Percentiles rank a stretch among this genome's conserved stretches.
Conservation (phyloP, 192 early-diverging fungal species). For the Nowakowskiella sp. region DNA sequence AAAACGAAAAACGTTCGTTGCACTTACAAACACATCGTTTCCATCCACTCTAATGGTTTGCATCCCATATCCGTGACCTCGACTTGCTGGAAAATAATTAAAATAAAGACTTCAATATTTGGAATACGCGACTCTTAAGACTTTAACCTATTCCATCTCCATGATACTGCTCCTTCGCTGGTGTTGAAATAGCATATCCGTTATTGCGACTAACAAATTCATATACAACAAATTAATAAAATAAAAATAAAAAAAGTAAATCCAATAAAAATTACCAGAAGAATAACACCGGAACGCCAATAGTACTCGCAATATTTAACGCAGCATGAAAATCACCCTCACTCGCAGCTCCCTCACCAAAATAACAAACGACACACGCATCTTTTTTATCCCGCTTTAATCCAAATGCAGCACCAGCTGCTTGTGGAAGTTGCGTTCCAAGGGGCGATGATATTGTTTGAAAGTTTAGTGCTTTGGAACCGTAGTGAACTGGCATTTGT, state of each 20-base stretch:
- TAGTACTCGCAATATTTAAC: constrained; percentile 93
- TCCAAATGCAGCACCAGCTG: constrained; percentile 89
- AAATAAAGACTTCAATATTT: constrained; percentile 1
- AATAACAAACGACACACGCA: constrained; percentile 84
- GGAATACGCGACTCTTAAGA: background rate
- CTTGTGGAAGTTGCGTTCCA: constrained; percentile 97
- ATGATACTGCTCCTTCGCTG: constrained; percentile 87
- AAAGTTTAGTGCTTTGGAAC: constrained; percentile 73
- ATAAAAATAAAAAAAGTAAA: background rate
- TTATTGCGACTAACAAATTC: constrained; percentile 76
- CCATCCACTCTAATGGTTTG: constrained; percentile 96
- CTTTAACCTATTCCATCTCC: constrained; percentile 81
- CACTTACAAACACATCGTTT: constrained; percentile 78
- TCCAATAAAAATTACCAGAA: constrained; percentile 60
- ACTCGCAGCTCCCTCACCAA: constrained; percentile 90
- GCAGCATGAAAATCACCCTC: constrained; percentile 98
- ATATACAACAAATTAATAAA: background rate
- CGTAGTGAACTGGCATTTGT: constrained; percentile 99
- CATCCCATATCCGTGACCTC: constrained; percentile 95
- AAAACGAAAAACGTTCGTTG: background rate
- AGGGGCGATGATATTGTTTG: constrained; percentile 96
- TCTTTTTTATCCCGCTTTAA: constrained; percentile 73
- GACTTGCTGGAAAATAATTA: constrained; percentile 45
- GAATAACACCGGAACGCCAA: constrained; percentile 84
- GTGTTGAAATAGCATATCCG: constrained; percentile 97